Evolutionary conservation across 129 eudicot genomes (phyloP).

Genomic region (Centella asiatica): DNA sequence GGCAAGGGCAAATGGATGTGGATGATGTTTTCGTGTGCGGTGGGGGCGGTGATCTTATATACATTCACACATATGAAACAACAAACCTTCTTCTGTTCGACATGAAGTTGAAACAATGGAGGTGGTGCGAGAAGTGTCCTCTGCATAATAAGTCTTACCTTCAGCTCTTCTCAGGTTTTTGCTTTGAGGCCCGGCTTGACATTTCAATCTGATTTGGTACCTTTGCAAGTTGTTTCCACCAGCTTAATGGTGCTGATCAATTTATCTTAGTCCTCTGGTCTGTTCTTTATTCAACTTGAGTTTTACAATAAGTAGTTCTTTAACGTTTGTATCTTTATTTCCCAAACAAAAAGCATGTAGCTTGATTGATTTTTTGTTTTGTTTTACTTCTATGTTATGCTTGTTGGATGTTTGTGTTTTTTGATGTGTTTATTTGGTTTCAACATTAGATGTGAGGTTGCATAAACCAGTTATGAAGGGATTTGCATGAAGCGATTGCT

Average conservation of each 20-base stretch:
- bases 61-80: slow-evolving; percentile 49
- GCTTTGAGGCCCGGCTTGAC: slow-evolving; percentile 39
- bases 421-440: too few species aligned
- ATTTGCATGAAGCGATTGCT: too few species aligned
- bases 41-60: slow-evolving; percentile 46
- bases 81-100: slow-evolving; percentile 38
- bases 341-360: too few species aligned
- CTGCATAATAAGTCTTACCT: slow-evolving; percentile 37
- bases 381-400: too few species aligned
- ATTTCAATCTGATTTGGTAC: slow-evolving; percentile 2
- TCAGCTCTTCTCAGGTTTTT: slow-evolving; percentile 47
- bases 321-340: background rate
- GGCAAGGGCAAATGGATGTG: slow-evolving; percentile 42
- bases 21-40: slow-evolving; percentile 51
- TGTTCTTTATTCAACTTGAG: background rate
- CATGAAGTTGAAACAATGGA: slow-evolving; percentile 37
- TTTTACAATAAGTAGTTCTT: background rate
- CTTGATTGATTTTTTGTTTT: too few species aligned
- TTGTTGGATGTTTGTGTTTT: too few species aligned
- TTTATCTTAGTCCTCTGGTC: background rate
- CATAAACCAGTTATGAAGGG: too few species aligned
- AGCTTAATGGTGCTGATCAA: background rate
- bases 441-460: too few species aligned
- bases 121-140: slow-evolving; percentile 33
- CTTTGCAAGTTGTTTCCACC: background rate